Evolutionary conservation across 768 basidiomycete genomes (phyloP).

Genomic region (Neoboletus subvelutipes): DNA sequence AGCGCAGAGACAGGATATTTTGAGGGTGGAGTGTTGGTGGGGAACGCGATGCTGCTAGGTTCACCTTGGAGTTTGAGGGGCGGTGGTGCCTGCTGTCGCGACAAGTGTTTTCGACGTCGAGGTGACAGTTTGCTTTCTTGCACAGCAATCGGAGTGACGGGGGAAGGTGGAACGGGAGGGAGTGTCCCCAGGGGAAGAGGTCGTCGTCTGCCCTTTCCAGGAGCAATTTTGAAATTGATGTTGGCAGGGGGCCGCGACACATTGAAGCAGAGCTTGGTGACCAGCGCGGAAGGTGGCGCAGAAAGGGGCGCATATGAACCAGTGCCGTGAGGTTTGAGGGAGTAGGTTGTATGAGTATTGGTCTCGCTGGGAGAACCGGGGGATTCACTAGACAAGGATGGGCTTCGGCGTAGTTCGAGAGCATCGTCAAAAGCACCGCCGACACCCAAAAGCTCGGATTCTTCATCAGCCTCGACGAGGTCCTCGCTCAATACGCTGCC

Average conservation of each 20-base stretch:
- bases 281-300: constrained; percentile 53
- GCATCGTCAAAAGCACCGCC: constrained; percentile 59
- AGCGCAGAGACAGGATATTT: constrained; percentile 38
- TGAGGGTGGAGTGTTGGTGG: constrained; percentile 19
- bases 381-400: constrained; percentile 35
- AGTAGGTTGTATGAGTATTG: constrained; percentile 20
- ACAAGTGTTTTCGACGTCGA: constrained; percentile 47
- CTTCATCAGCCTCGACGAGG: constrained; percentile 81
- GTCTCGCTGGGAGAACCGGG: constrained; percentile 36
- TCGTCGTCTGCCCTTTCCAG: constrained; percentile 56
- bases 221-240: constrained; percentile 48
- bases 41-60: constrained; percentile 28
- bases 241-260: constrained; percentile 45
- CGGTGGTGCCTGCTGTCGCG: constrained; percentile 54
- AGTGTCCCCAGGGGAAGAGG: constrained; percentile 61
- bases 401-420: constrained; percentile 36
- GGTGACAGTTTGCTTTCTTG: constrained; percentile 31
- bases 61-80: constrained; percentile 50
- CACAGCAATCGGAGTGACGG: constrained; percentile 53
- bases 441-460: constrained; percentile 65
- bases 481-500: constrained; percentile 77
- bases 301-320: constrained; percentile 9
- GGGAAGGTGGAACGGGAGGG: constrained; percentile 74
- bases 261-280: constrained; percentile 57
- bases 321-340: constrained; percentile 21